Evolutionary conservation across 2,329 filamentous ascomycete genomes (phyloP), one percentile per base, ranked within the genome.

Genomic region (Beauveria medogensis): DNA sequence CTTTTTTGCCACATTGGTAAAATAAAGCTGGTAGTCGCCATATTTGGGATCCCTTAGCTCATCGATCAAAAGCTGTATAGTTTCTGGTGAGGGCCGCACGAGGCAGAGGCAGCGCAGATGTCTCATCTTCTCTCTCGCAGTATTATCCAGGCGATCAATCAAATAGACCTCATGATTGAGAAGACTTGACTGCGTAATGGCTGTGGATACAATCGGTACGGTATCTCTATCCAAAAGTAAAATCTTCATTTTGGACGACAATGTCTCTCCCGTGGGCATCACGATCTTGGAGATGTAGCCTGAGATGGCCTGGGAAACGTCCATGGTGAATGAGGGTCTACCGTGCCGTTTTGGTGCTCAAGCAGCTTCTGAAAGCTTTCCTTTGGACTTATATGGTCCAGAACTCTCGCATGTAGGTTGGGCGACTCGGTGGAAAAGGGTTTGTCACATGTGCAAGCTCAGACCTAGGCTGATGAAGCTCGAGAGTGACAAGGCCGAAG

Each of bases 241-340:
- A 63, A 97, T 94, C 85, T 99, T 99, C 94, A 99, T 99, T 80
- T 97, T 97, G 47, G 90, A 84, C 24, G 90, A 87, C 55, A 85
- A 80, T 70, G 79, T 81, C 76, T 96, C 92, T 70, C 90, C 90
- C 22, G 69, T 65, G 50, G 73, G 69, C 66, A 91, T 89, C 74
- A 97, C 87, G 86, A 99, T 96, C 83, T 92, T 96, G 74, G 88
- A 89, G 81, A 99, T 89, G 80, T 99, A 99, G 77, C 91, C 90
- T 69, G 92, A 89, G 71, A 97, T 88, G 67, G 92, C 91, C 73
- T 95, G 89, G 64, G 95, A 90, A 70, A 97, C 87, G 72, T 99
- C 94, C 94, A 99, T 99, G 24, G 37, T 56, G 43, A 37, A 18
- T 16, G 34, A 7, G 34, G 44, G 26, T 8, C 37, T 18, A 12